These are phyloP conservation scores for Fusarium austroafricanum DNA, from an alignment of 2,329 filamentous ascomycete genomes.

Conservation along the genomic window DNA sequence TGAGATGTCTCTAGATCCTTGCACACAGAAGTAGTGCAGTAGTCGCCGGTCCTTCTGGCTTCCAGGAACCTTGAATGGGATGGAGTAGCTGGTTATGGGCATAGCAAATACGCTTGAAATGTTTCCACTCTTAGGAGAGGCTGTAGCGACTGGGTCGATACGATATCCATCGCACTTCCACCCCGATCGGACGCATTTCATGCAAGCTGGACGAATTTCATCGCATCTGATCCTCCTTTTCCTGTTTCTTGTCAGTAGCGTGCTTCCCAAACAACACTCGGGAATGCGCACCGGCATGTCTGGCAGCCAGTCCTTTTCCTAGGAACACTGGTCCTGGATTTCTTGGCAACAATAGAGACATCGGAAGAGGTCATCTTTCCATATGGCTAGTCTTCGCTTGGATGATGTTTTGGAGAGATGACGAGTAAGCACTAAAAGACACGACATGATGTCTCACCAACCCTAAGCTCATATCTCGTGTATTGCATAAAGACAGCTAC, in stretches of 20 bases:
- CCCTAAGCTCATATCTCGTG: too few species aligned
- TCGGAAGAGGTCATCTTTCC: not conserved
- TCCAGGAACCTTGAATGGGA: slow-evolving; percentile 14
- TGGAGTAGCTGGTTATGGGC: slow-evolving; percentile 5
- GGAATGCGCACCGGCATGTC: slow-evolving; percentile 5
- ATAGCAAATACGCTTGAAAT: fast-evolving
- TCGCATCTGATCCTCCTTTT: slow-evolving; percentile 24
- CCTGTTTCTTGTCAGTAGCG: not conserved
- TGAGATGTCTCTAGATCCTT: slow-evolving; percentile 8
- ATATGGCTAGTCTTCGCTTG: not conserved
- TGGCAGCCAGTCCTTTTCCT: slow-evolving; percentile 15
- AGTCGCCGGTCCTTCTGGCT: slow-evolving; percentile 12
- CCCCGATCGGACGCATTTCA: slow-evolving; percentile 2
- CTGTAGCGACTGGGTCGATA: too few species aligned
- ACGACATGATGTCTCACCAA: too few species aligned
- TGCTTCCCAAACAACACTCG: fast-evolving
- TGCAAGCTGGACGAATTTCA: slow-evolving; percentile 2
- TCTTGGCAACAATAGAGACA: not conserved
- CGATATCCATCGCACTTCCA: slow-evolving; percentile 15
- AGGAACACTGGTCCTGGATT: not conserved
- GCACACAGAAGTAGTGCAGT: slow-evolving; percentile 20
- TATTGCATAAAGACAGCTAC: not conserved
- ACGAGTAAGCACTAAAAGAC: slow-evolving; percentile 12
- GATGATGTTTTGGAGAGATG: not conserved
- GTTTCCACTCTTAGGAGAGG: fast-evolving